Evolutionary conservation across 2,329 filamentous ascomycete species (phyloP).

Genomic region (Huntiella bhutanensis): DNA sequence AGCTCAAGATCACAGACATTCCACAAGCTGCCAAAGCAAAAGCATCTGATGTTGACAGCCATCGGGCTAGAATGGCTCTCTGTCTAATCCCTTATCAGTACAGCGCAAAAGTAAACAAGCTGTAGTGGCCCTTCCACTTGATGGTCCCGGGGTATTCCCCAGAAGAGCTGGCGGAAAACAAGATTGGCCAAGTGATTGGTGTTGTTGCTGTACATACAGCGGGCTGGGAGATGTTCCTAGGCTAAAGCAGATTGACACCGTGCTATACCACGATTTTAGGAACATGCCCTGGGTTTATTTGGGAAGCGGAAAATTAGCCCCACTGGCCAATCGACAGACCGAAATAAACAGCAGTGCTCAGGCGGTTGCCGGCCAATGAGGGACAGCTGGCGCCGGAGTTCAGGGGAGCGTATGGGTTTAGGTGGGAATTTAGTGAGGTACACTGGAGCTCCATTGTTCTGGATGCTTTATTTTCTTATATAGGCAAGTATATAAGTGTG

Average conservation of each 20-base stretch:
- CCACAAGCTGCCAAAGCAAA: neutral
- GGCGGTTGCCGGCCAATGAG: neutral
- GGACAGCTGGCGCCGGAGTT: neutral
- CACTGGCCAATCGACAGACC: neutral
- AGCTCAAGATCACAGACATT: neutral
- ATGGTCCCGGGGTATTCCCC: no score
- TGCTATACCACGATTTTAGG: no score
- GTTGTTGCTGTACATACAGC: no score
- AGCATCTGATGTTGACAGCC: neutral
- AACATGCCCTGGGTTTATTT: neutral
- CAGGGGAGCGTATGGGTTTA: neutral
- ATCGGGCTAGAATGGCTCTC: neutral
- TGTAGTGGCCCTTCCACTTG: no score
- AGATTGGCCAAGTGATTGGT: no score
- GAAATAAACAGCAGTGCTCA: neutral
- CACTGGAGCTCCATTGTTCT: neutral
- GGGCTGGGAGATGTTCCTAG: no score
- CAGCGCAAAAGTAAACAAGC: neutral
- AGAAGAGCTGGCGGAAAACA: no score
- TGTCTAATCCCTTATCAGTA: neutral
- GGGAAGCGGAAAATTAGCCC: neutral
- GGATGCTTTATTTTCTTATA: neutral
- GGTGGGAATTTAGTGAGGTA: neutral
- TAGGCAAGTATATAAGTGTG: no score
- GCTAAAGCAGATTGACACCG: no score